These are phyloP conservation scores for Vitis hybrid DNA, from an alignment of 177 flowering plant species.

Conservation along the genomic window DNA sequence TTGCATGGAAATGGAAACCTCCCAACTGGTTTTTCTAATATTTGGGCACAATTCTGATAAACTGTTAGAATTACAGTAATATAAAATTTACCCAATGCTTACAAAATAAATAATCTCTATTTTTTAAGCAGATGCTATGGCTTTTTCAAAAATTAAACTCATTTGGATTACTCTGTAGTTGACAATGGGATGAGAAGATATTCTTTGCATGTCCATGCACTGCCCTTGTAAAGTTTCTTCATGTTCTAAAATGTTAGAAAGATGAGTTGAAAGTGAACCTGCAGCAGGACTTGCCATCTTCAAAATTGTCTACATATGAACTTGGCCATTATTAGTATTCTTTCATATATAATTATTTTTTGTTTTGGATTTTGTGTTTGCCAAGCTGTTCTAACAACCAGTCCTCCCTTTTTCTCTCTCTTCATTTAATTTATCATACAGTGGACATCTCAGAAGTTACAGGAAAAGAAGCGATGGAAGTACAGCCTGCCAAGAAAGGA, in stretches of 20 bases:
- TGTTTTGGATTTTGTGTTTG: neutral
- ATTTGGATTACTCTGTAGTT: neutral
- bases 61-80: neutral
- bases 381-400: neutral
- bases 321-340: no score
- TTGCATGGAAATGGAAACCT: neutral
- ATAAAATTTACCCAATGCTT: neutral
- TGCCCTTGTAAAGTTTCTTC: neutral
- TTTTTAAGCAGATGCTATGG: neutral
- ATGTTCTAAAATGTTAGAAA: neutral
- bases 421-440: conserved; percentile 26
- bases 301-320: neutral
- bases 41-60: neutral
- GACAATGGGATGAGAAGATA: neutral
- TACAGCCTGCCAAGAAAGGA: conserved; percentile 76
- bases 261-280: neutral
- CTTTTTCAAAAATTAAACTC: neutral
- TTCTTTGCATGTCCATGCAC: neutral
- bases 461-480: conserved; percentile 74
- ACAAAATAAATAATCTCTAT: no score
- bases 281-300: neutral
- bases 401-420: neutral
- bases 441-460: conserved; percentile 73
- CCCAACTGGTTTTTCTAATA: neutral
- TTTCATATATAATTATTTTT: no score